Evolutionary conservation across 148 eudicot species (phyloP), one percentile per base, ranked within the genome.

Genomic region (Vaccinium macrocarpon): DNA sequence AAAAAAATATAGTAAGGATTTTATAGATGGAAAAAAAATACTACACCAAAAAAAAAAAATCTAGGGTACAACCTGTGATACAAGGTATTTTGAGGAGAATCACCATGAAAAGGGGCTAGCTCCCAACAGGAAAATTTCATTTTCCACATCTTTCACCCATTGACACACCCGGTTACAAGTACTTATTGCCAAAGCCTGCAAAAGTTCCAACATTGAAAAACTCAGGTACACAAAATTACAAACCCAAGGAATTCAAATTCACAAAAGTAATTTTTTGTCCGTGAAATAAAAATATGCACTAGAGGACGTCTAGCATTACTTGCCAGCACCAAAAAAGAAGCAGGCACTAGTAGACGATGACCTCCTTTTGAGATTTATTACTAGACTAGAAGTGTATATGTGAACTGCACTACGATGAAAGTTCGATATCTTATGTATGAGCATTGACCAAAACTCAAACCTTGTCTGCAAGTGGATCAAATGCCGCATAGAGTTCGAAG

Each of bases 381-480:
- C 14, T 25, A 66, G 72, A 66, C 14, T 25, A 66, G 72, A 66
- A 27, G 73, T 42, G 13, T 27, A 68, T 13, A 13, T 68, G 42
- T 68, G 38, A 68, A 68, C 7, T 68, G 73, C 18, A 5, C 73
- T 27, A 16, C 38, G 29, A 68, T 14, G 13, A 66, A 25, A 66
- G 72, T 66, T 62, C 27, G 68, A n/a, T 66, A 68, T 68, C 46
- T 66, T 23, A 71, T 25, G 29, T 68, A 68, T 68, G 38, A 68
- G 18, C 19, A 68, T 68, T 38, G n/a, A 73, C 50, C 38, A 50
- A 62, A 79, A 76, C 38, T 15, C 91, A 77, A 89, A 96, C 99
- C 97, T 97, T 95, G 92, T 97, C 98, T 73, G 99, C 99, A 50
- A 97, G 93, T 68, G 98, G 98, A 87, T 97, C 99, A 90, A 95